These are phyloP conservation scores for Schizosaccharomyces versatilis DNA, from an alignment of 1,139 yeast species.

Conservation along the genomic window DNA sequence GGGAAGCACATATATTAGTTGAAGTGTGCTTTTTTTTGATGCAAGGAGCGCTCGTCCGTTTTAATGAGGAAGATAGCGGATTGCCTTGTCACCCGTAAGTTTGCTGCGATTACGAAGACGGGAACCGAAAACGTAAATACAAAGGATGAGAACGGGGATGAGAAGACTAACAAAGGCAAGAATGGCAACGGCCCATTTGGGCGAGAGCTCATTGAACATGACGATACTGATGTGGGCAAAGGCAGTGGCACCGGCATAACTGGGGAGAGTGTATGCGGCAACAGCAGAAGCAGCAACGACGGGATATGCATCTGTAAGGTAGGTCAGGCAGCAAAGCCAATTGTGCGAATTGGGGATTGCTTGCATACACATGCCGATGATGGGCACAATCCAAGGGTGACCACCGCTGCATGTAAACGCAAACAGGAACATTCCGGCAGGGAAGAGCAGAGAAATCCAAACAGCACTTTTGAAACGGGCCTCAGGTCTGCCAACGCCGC, in stretches of 20 bases:
- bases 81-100: neutral
- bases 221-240: conserved; percentile 9
- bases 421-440: conserved; percentile 12
- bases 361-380: conserved; percentile 11
- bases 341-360: conserved; percentile 11
- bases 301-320: conserved; percentile 32
- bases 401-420: conserved; percentile 12
- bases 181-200: conserved; percentile 7
- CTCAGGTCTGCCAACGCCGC: conserved; percentile 9
- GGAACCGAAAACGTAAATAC: neutral
- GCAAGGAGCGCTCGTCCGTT: no score
- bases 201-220: conserved; percentile 6
- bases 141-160: neutral
- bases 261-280: conserved; percentile 26
- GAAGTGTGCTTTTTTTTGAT: no score
- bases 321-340: conserved; percentile 26
- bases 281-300: conserved; percentile 41
- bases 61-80: neutral
- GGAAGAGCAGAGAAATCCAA: conserved; percentile 5
- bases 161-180: conserved; percentile 1
- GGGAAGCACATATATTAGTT: no score
- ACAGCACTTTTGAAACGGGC: conserved; percentile 7
- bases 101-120: neutral
- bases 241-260: conserved; percentile 7
- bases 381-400: conserved; percentile 12